Conservation (phyloP, 257 asterid species). For the Cinchona pubescens region DNA sequence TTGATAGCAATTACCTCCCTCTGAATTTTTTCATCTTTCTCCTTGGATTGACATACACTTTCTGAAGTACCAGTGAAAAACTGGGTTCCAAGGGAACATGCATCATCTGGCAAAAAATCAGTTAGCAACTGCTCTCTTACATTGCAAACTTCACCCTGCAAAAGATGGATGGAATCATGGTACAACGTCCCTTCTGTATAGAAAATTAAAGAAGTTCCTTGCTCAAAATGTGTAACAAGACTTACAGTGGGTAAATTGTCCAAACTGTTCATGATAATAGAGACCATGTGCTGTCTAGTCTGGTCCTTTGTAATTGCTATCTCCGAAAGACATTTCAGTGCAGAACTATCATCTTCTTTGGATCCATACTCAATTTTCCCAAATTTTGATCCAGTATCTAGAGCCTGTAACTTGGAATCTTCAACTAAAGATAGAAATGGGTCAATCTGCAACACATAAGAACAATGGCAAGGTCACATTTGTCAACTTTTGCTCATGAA, state of each 20-base stretch:
- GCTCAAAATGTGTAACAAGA: background rate
- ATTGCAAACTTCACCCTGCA: conserved; percentile 54
- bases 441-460: conserved; percentile 56
- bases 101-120: conserved; percentile 67
- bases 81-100: conserved; percentile 51
- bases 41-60: conserved; percentile 28
- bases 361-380: conserved; percentile 57
- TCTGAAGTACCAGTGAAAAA: conserved; percentile 38
- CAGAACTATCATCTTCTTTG: conserved; percentile 70
- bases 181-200: background rate
- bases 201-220: background rate
- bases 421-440: conserved; percentile 78
- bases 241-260: conserved; percentile 53
- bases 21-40: conserved; percentile 32
- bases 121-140: conserved; percentile 59
- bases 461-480: background rate
- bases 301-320: conserved; percentile 56
- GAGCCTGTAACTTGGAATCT: conserved; percentile 73
- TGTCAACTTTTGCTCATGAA: conserved; percentile 7
- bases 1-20: conserved; percentile 33
- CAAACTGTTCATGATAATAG: conserved; percentile 55
- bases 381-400: conserved; percentile 39
- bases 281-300: conserved; percentile 60
- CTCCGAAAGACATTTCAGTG: conserved; percentile 63
- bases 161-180: conserved; percentile 16